Base-by-base conservation (phyloP, 2,329 filamentous ascomycete genomes). In the Zarea fungicola region DNA sequence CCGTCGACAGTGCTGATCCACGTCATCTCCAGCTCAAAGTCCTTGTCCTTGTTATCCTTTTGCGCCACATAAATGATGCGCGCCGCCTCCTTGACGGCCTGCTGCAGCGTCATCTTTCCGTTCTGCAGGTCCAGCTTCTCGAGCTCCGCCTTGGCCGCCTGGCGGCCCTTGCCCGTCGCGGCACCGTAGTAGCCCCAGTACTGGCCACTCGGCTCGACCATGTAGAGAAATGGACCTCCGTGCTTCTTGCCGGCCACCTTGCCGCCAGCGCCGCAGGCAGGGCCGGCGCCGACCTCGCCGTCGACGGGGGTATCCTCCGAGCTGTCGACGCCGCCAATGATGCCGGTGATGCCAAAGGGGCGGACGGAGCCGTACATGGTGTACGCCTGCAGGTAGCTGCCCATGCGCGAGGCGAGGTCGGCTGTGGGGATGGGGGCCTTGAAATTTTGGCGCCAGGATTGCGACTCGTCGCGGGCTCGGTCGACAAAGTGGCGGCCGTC, bases 121-220 rank as follows among this genome's bases (percentile, higher is more conserved):
- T 84, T 84, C 47, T 83, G 77, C 51, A 99, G 81, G 67, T 97
- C 89, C 51, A 99, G 79, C 80, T 99, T 99, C 80, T 99, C 93
- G 53, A 99, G 81, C 76, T 99, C 93, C 8, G 92, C 90, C 78
- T 99, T 99, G 64, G 93, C 93, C 46, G 91, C 86, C 74, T 99
- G 93, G 60, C 93, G 81, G 55, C 93, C 93, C 73, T 99, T 99
- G 64, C 93, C 93, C 13, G 93, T 96, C 42, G 93, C 93, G 32
- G 93, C 93, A 60, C 93, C 93, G 69, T 96, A 96, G 78, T 99
- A 99, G 52, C 93, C 93, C 93, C 93, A 99, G 77, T 96, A 97
- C 58, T 92, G 73, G 49, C 93, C 93, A 63, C 90, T 96, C 35
- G 93, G 93, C 76, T 99, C 93, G 60, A 99, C 92, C 93, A 99